phyloP scores from a whole-genome alignment of 305 asterid genomes.

The Fraxinus ornus region DNA sequence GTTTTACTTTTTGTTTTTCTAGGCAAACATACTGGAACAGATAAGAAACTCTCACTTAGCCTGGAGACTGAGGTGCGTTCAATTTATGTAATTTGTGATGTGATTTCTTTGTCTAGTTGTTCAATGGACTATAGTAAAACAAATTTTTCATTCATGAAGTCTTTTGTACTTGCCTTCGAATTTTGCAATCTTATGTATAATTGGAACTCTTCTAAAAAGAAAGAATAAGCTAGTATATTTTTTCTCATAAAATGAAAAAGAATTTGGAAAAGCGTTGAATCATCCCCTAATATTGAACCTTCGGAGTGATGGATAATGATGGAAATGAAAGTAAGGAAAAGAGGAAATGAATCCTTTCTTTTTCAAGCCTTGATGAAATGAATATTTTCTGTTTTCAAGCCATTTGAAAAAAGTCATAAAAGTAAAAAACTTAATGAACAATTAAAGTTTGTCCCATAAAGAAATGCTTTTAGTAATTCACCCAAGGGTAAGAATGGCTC shows the following conservation, averaged over 20 bases:
- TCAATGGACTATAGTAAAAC: neutral
- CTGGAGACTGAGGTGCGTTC: slow-evolving; percentile 80
- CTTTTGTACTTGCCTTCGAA: neutral
- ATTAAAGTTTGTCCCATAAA: neutral
- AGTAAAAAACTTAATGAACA: neutral
- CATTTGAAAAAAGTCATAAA: neutral
- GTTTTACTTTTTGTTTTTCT: slow-evolving; percentile 22
- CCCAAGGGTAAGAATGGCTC: neutral
- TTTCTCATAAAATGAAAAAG: neutral
- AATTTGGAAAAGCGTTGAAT: neutral
- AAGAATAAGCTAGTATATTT: neutral
- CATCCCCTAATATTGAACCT: neutral
- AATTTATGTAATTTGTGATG: slow-evolving; percentile 10
- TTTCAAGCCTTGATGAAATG: neutral
- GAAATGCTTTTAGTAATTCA: neutral
- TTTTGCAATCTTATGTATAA: neutral
- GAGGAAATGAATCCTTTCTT: neutral
- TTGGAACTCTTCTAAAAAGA: neutral
- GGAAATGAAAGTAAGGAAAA: neutral
- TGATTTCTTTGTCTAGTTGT: neutral
- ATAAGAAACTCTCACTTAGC: slow-evolving; percentile 89
- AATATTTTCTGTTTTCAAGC: neutral
- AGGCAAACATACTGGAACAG: slow-evolving; percentile 94
- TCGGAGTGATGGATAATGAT: neutral
- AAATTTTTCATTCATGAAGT: neutral